Evolutionary conservation across 177 flowering plant species (phyloP).

Genomic region (Vitis hybrid): DNA sequence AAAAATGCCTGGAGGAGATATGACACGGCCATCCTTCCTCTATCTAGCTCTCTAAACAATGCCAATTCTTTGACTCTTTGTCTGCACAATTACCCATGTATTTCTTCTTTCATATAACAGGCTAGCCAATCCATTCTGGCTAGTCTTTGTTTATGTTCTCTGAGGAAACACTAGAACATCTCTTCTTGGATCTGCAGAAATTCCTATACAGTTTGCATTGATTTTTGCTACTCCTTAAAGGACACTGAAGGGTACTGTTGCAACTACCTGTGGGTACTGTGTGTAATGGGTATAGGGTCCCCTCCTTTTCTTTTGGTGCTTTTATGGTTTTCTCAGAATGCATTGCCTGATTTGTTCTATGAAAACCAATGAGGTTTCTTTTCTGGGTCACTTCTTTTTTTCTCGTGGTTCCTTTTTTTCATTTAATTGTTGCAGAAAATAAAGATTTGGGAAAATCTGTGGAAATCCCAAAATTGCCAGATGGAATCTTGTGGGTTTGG

Average conservation of each 20-base stretch:
- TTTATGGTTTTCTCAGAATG: slow-evolving; percentile 5
- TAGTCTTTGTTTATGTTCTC: slow-evolving; percentile 18
- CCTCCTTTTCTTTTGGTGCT: slow-evolving; percentile 10
- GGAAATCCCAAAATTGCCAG: slow-evolving; percentile 1
- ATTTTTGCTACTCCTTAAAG: background rate
- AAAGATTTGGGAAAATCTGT: slow-evolving; percentile 7
- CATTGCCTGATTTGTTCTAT: slow-evolving; percentile 20
- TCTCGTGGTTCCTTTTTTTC: background rate
- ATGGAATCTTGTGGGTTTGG: background rate
- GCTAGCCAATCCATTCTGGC: slow-evolving; percentile 11
- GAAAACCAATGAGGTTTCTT: slow-evolving; percentile 11
- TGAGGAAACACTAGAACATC: slow-evolving; percentile 2
- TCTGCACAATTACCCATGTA: background rate
- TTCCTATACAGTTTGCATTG: slow-evolving; percentile 4
- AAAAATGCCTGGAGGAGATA: slow-evolving; percentile 13
- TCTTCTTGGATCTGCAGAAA: slow-evolving; percentile 27
- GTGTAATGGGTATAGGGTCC: slow-evolving; percentile 6
- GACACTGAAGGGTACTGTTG: slow-evolving; percentile 3
- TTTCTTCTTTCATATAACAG: slow-evolving; percentile 5
- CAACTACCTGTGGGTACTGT: slow-evolving; percentile 9
- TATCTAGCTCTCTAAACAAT: slow-evolving; percentile 11
- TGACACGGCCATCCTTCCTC: slow-evolving; percentile 22
- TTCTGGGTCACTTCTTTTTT: background rate
- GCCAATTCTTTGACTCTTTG: slow-evolving; percentile 6
- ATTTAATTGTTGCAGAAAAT: slow-evolving; percentile 5